Base-by-base conservation (phyloP, 768 basidiomycete genomes). In the Gautieria morchelliformis region DNA sequence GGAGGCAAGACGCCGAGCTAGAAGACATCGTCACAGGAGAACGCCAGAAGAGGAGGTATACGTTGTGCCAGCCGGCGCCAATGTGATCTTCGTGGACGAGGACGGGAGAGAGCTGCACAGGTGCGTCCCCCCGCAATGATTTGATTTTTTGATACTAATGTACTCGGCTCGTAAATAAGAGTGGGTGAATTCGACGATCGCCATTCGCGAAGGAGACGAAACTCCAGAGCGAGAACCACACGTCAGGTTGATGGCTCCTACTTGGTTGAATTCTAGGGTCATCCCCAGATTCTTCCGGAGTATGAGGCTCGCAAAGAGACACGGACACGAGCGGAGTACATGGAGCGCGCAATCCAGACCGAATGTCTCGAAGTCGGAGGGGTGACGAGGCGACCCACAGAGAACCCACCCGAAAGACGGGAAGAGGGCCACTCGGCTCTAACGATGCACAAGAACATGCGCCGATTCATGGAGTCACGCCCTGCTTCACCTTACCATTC, bases 1-100 rank as follows among this genome's bases (percentile, higher is more conserved):
- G 15, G 20, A 50, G 35, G 15, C 30, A 30, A 51, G 53, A 32
- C 55, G 55, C 17, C 35, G 37, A 10, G 35, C 27, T 33, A 48
- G 46, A 49, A 48, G 56, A 22, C 53, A 35, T 14, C 56, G 48
- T 40, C 56, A 57, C 37, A 37, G 56, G 20, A 22, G 47, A 33
- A 42, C 41, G 14, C 80, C 59, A 71, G 73, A 71, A 75, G 70
- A 62, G 74, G 78, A 69, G 67, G 52, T 56, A 72, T 87, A 87
- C 61, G 78, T 87, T 61, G 76, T 87, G 50, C 85, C 86, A 39
- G 75, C 74, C 17, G 85, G 83, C 20, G 71, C 80, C 59, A 77
- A 81, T 58, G 80, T 87, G 5, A 76, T 87, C 47, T 86, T 88
- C 62, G 76, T 83, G 66, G 85, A 87, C 63, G 78, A 81, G 45